Conservation (phyloP, 2,329 filamentous ascomycete genomes). For the Amylocarpus encephaloides region DNA sequence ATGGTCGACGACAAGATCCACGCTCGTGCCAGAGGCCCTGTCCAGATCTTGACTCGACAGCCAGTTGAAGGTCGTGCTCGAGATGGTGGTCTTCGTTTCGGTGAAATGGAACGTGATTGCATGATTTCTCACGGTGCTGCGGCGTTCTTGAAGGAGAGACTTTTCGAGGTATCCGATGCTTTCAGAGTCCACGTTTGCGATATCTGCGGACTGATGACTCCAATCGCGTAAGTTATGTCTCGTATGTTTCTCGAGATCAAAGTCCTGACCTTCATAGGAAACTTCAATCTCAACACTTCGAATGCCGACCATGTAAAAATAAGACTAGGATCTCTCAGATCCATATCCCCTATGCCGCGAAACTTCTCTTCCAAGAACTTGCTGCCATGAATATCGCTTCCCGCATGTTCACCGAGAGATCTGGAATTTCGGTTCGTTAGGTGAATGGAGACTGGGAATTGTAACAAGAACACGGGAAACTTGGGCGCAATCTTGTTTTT, state of each 20-base stretch:
- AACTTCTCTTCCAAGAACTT: constrained; percentile 96
- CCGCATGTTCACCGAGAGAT: constrained; percentile 89
- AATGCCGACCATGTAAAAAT: constrained; percentile 97
- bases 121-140: constrained; percentile 99
- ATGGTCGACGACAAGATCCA: constrained; percentile 99
- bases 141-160: constrained; percentile 91
- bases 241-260: not conserved
- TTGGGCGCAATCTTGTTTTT: constrained; percentile 16
- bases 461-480: constrained; percentile 11
- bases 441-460: constrained; percentile 2
- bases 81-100: constrained; percentile 97
- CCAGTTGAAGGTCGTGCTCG: constrained; percentile 96
- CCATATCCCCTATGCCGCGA: constrained; percentile 95
- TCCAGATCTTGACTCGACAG: constrained; percentile 95
- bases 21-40: constrained; percentile 91
- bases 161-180: constrained; percentile 96
- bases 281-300: constrained; percentile 90
- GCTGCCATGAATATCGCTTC: constrained; percentile 98
- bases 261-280: constrained; percentile 53
- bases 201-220: constrained; percentile 97
- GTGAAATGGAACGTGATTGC: constrained; percentile 99
- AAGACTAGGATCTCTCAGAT: constrained; percentile 98
- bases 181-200: constrained; percentile 98
- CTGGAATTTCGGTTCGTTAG: constrained; percentile 65
- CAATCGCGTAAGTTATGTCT: constrained; percentile 75